Evolutionary conservation across 2,329 filamentous ascomycete species (phyloP).

Genomic region (Ploettnerulaceae sp.): DNA sequence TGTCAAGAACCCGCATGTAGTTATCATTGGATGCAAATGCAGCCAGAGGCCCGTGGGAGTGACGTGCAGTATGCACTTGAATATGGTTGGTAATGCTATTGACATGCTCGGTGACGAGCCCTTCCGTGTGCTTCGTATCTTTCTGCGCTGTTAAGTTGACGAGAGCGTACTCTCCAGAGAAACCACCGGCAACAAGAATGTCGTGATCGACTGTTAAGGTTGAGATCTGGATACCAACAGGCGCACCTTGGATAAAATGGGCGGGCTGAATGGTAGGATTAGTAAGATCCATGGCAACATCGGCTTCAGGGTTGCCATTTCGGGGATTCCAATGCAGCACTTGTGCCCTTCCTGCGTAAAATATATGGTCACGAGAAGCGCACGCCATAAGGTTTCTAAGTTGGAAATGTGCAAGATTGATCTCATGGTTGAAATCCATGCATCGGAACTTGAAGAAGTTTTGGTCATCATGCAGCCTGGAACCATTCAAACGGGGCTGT

Average conservation of each 20-base stretch:
- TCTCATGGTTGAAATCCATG: slow-evolving; percentile 50
- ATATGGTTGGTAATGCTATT: slow-evolving; percentile 63
- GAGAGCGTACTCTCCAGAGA: slow-evolving; percentile 37
- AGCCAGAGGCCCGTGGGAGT: slow-evolving; percentile 48
- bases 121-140: slow-evolving; percentile 33
- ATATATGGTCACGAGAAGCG: slow-evolving; percentile 50
- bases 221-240: slow-evolving; percentile 30
- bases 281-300: slow-evolving; percentile 29
- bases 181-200: slow-evolving; percentile 38
- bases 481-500: slow-evolving; percentile 20
- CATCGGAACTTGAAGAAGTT: slow-evolving; percentile 53
- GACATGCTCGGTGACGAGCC: slow-evolving; percentile 43
- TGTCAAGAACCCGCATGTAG: slow-evolving; percentile 53
- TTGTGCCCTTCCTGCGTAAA: slow-evolving; percentile 48
- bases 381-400: slow-evolving; percentile 58
- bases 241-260: slow-evolving; percentile 14
- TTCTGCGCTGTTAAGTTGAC: slow-evolving; percentile 32
- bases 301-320: slow-evolving; percentile 33
- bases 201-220: slow-evolving; percentile 33
- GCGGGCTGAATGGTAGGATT: slow-evolving; percentile 26
- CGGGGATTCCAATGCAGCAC: slow-evolving; percentile 50
- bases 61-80: slow-evolving; percentile 51
- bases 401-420: slow-evolving; percentile 60
- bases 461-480: slow-evolving; percentile 24
- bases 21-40: slow-evolving; percentile 61